These are phyloP conservation scores for Malassezia cuniculi DNA, from an alignment of 1,284 basidiomycete genomes.

Conservation along the genomic window DNA sequence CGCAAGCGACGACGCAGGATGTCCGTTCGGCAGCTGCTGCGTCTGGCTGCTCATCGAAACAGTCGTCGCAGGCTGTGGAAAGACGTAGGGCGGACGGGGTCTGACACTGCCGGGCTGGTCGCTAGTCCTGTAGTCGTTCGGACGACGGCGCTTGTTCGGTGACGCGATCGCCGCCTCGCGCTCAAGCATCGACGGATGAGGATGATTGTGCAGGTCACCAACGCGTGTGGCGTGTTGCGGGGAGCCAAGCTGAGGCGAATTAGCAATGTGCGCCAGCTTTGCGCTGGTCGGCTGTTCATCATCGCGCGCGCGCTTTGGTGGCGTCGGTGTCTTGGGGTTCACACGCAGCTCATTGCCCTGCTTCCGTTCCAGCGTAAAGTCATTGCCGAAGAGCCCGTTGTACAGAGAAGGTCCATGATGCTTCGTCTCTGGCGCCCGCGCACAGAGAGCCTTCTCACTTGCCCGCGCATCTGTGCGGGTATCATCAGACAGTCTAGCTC, in stretches of 20 bases:
- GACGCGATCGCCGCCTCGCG: neutral
- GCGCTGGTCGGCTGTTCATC: no score
- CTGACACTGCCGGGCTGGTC: neutral
- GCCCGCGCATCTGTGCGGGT: neutral
- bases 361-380: neutral
- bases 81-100: neutral
- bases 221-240: slow-evolving; percentile 1
- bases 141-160: slow-evolving; percentile 5
- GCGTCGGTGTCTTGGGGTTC: no score
- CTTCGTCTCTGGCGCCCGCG: neutral
- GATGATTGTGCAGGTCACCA: slow-evolving; percentile 8
- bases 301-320: no score
- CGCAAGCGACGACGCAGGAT: slow-evolving; percentile 1
- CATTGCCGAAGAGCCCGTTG: slow-evolving; percentile 1
- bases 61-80: neutral
- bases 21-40: neutral
- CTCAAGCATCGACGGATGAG: slow-evolving; percentile 1
- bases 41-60: neutral
- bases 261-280: no score
- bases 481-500: slow-evolving; percentile 4
- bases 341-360: neutral
- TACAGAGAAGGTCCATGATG: slow-evolving; percentile 1
- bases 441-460: neutral
- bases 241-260: slow-evolving; percentile 8
- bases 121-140: no score